A percentile compares a stretch with the other conserved stretches of the same genome.
These are phyloP conservation scores for Vitis riparia DNA, from an alignment of 164 flowering plant species.

Conservation along the genomic window DNA sequence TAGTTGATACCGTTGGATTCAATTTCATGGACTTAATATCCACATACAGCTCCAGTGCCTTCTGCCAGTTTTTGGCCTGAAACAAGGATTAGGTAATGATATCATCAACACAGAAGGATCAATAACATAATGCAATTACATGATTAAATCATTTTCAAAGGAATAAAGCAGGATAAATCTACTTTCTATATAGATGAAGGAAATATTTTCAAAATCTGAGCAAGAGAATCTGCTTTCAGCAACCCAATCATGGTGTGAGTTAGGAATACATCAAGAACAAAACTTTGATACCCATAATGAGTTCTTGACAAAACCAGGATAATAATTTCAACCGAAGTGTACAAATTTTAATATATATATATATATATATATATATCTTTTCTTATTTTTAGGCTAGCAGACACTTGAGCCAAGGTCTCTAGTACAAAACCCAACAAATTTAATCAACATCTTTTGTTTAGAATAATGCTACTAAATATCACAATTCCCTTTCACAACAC, in stretches of 20 bases:
- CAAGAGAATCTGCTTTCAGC: no score
- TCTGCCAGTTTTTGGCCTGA: constrained; percentile 88
- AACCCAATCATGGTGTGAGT: no score
- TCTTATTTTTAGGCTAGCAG: no score
- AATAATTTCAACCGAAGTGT: no score
- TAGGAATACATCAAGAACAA: neutral
- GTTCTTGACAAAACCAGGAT: no score
- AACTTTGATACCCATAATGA: no score
- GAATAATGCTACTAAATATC: no score
- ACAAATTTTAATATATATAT: no score
- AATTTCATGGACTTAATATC: constrained; percentile 61
- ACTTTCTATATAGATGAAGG: no score
- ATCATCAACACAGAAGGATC: neutral
- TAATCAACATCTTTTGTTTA: neutral
- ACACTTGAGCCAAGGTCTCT: neutral
- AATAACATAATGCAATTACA: neutral
- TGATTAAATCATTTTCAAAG: neutral
- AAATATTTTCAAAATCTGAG: no score
- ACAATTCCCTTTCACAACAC: no score
- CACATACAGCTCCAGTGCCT: constrained; percentile 76
- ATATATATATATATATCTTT: no score
- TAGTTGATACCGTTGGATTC: constrained; percentile 69
- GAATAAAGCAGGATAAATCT: neutral
- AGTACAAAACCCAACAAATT: neutral
- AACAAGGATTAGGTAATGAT: constrained; percentile 8